phyloP scores from a whole-genome alignment of 352 stramenopile species.

The Globisporangium nagaii region DNA sequence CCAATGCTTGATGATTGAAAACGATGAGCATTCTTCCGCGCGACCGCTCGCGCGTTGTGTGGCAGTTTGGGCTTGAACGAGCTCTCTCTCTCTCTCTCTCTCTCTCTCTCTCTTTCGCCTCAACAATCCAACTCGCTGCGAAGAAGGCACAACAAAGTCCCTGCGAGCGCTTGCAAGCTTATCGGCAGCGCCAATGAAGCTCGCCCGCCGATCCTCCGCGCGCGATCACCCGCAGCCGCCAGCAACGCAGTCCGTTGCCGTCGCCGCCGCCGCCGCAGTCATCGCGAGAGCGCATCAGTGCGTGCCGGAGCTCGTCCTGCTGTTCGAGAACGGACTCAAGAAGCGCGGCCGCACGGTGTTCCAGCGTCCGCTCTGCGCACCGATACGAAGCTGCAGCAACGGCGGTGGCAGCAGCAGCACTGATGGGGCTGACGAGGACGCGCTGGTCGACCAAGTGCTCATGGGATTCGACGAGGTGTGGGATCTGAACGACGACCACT shows the following conservation, averaged over 20 bases:
- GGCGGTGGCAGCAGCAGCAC: too few species aligned
- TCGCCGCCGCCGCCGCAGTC: not conserved
- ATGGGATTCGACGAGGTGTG: not conserved
- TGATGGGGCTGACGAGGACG: not conserved
- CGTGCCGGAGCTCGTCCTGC: not conserved
- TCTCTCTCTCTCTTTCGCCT: too few species aligned
- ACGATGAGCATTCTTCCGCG: too few species aligned
- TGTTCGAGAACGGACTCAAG: conserved; percentile 1
- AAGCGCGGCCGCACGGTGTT: not conserved
- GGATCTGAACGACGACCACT: not conserved
- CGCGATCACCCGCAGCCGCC: not conserved
- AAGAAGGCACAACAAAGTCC: too few species aligned
- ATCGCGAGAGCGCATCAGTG: not conserved
- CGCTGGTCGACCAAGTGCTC: not conserved
- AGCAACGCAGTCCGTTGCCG: not conserved
- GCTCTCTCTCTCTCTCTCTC: too few species aligned
- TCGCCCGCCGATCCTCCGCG: not conserved
- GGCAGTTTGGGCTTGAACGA: too few species aligned
- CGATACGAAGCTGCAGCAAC: not conserved
- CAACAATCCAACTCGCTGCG: too few species aligned
- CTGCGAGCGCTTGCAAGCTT: too few species aligned
- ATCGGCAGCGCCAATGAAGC: too few species aligned
- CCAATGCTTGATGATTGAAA: too few species aligned
- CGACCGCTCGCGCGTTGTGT: too few species aligned
- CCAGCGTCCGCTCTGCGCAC: not conserved